These are phyloP conservation scores for Flagelloscypha sp. DNA, from an alignment of 768 basidiomycete species.

Conservation along the genomic window DNA sequence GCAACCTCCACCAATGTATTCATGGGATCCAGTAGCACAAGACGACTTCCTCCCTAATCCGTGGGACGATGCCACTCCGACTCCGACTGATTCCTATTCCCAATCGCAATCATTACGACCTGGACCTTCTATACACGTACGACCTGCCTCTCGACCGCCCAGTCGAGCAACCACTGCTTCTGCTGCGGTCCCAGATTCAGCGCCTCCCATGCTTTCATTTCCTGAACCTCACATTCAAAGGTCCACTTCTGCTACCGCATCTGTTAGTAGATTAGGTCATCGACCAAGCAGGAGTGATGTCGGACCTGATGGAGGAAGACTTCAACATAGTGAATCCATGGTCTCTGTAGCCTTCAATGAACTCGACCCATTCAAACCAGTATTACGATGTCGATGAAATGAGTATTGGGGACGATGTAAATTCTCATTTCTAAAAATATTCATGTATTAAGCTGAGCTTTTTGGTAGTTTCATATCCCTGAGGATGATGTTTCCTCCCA, in stretches of 20 bases:
- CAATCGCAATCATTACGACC: conserved; percentile 13
- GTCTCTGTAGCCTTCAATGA: conserved; percentile 21
- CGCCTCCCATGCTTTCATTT: conserved; percentile 31
- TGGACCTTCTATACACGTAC: conserved; percentile 12
- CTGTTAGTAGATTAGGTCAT: conserved; percentile 20
- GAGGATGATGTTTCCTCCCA: conserved; percentile 24
- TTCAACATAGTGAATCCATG: conserved; percentile 26
- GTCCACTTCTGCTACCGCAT: conserved; percentile 30
- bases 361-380: conserved; percentile 27
- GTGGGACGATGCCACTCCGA: conserved; percentile 24
- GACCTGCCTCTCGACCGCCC: conserved; percentile 19
- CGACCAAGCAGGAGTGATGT: conserved; percentile 33
- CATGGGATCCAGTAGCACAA: conserved; percentile 18
- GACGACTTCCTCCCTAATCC: conserved; percentile 20
- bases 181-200: conserved; percentile 14
- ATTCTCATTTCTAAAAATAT: conserved; percentile 4
- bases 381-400: conserved; percentile 25
- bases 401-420: not conserved
- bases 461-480: conserved; percentile 17
- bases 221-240: conserved; percentile 48
- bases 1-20: conserved; percentile 21
- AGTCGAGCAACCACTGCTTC: conserved; percentile 32
- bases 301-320: conserved; percentile 14
- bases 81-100: conserved; percentile 10
- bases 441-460: conserved; percentile 11